Percentiles rank a stretch among this genome's conserved stretches.
Conservation (phyloP, 805 yeast genomes). For the Cyberlindnera mrakii region DNA sequence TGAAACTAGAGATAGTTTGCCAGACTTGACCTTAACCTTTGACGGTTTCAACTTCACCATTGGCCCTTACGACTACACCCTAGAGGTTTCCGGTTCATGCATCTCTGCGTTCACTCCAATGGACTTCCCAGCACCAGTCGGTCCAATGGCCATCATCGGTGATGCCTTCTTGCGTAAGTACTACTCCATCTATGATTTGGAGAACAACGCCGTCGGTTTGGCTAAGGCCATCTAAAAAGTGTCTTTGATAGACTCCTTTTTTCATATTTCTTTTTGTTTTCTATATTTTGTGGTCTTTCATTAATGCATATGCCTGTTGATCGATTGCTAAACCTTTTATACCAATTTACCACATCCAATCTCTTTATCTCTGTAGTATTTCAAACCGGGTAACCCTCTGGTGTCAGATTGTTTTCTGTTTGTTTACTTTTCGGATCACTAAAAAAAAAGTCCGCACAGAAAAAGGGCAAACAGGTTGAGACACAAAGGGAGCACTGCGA, state of each 20-base stretch:
- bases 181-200: slow-evolving; percentile 90
- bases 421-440: not conserved
- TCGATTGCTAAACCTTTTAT: not conserved
- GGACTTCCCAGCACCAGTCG: slow-evolving; percentile 97
- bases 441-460: not conserved
- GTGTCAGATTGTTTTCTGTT: not conserved
- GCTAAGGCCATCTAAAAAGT: slow-evolving; percentile 57
- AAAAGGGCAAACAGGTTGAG: not conserved
- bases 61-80: slow-evolving; percentile 83
- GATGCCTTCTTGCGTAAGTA: slow-evolving; percentile 95
- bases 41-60: slow-evolving; percentile 90
- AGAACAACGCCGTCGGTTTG: slow-evolving; percentile 89
- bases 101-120: slow-evolving; percentile 94
- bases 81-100: slow-evolving; percentile 93
- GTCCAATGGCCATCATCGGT: slow-evolving; percentile 93
- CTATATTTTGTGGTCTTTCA: too few relatives aligned
- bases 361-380: too few relatives aligned
- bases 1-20: slow-evolving; percentile 73
- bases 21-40: slow-evolving; percentile 87
- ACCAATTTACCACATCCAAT: too few relatives aligned
- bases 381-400: not conserved
- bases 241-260: not conserved
- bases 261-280: too few relatives aligned
- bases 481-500: too few relatives aligned
- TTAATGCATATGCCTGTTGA: not conserved